These are phyloP conservation scores for Acer saccharum DNA, from an alignment of 345 rosid species.

Conservation along the genomic window DNA sequence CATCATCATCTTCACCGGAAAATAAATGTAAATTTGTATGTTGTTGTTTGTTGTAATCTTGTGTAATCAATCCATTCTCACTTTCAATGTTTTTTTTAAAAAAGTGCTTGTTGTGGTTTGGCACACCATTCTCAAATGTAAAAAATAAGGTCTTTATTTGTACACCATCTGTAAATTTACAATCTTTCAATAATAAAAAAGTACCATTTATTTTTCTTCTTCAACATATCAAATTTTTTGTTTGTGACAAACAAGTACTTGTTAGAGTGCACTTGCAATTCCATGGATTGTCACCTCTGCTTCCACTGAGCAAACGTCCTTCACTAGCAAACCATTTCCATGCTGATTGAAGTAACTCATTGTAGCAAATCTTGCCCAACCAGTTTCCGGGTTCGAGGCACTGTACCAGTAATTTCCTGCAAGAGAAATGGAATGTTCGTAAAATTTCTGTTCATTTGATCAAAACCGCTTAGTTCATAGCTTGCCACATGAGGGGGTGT, in stretches of 20 bases:
- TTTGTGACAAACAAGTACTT: neutral
- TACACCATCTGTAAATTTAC: neutral
- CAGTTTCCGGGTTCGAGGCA: constrained; percentile 24
- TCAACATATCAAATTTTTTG: neutral
- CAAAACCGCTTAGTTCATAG: no score
- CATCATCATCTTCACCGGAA: neutral
- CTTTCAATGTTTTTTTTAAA: neutral
- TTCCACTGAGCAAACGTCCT: constrained; percentile 36
- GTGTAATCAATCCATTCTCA: neutral
- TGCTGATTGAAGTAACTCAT: constrained; percentile 13
- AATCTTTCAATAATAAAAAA: constrained; percentile 11
- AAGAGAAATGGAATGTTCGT: neutral
- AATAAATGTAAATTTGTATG: neutral
- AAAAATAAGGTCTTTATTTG: constrained; percentile 8
- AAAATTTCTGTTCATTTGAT: no score
- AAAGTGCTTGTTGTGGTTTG: constrained; percentile 11
- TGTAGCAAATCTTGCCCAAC: constrained; percentile 38
- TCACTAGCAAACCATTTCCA: constrained; percentile 22
- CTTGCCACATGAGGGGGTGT: no score
- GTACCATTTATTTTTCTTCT: neutral
- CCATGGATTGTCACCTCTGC: constrained; percentile 42
- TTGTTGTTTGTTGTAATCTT: neutral
- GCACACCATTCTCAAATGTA: constrained; percentile 14
- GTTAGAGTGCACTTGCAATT: constrained; percentile 21
- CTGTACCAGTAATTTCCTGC: constrained; percentile 42